Conservation (phyloP, 2,329 filamentous ascomycete genomes). For the Ramularia collo-cygni region DNA sequence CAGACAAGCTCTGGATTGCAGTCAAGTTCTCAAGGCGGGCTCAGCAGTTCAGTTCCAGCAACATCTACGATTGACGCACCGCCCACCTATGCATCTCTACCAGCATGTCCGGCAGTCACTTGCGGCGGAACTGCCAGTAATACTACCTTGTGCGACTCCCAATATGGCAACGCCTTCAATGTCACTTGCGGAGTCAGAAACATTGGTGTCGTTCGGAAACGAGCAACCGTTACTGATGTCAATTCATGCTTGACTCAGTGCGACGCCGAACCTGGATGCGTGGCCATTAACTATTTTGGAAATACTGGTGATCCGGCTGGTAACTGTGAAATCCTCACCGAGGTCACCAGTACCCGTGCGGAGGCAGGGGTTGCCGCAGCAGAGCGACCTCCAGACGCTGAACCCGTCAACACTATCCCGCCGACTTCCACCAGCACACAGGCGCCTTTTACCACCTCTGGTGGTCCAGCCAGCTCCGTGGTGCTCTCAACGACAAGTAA, state of each 20-base stretch:
- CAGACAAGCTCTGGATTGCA: no score
- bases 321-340: constrained; percentile 9
- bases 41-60: no score
- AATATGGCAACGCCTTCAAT: constrained; percentile 11
- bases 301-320: not conserved
- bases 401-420: constrained; percentile 5
- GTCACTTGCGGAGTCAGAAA: constrained; percentile 7
- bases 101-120: constrained; percentile 5
- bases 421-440: not conserved
- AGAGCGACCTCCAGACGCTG: constrained; percentile 5
- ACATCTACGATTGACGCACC: not conserved
- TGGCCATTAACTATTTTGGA: constrained; percentile 7
- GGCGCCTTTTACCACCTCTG: not conserved
- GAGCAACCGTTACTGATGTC: constrained; percentile 4
- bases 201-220: constrained; percentile 1
- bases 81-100: not conserved
- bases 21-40: no score
- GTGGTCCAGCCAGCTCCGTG: no score
- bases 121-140: constrained; percentile 6
- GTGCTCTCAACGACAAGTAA: no score
- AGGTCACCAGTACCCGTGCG: constrained; percentile 2
- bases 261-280: constrained; percentile 8
- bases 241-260: constrained; percentile 7
- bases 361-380: constrained; percentile 3
- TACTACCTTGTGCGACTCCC: constrained; percentile 8